Evolutionary conservation across 331 rosid genomes (phyloP), one percentile per base, ranked within the genome.

Genomic region (Telfairia occidentalis): DNA sequence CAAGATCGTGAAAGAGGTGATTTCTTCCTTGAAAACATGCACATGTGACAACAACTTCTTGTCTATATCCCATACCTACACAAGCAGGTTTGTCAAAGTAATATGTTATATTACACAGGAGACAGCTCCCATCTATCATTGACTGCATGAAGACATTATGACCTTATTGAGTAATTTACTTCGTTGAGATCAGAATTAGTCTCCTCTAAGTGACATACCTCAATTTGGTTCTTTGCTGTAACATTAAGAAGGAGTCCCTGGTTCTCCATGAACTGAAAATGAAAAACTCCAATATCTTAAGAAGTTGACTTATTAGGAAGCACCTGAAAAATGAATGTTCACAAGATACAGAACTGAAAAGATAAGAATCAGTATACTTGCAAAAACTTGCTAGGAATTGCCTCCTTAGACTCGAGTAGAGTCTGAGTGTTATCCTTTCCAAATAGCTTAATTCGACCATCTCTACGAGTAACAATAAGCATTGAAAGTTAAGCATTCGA

Each of bases 41-140:
- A 82, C 86, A 76, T 87, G 80, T 81, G 79, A 80, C 77, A 84
- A 66, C 40, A 66, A 55, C 82, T 89, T 91, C 81, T 82, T 80
- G 64, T 87, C 92, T 42, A 91, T 78, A 88, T 91, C 92, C 96
- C 98, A 90, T 79, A 91, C 91, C 97, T 91, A 78, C 30, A 43
- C 38, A 46, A 46, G 9, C 38, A 70, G 75, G 58, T 16, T 12
- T 46, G 35, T 70, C 38, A 26, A 69, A 24, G 21, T 24, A 43
- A 42, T 1, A 42, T 45, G 67, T 35, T 52, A 38, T 70, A 82
- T 65, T 69, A 43, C 2, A 42, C 10, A 1, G 10, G 37, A 67
- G 5, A 67, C 54, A 15, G 54, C 42, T 38, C 35, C 23, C 26
- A 65, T 19, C n/a, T 40, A 40, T 66, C 24, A 37, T 64, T 10